phyloP scores from a whole-genome alignment of 2,329 filamentous ascomycete species.

The Diaporthe destruens region DNA sequence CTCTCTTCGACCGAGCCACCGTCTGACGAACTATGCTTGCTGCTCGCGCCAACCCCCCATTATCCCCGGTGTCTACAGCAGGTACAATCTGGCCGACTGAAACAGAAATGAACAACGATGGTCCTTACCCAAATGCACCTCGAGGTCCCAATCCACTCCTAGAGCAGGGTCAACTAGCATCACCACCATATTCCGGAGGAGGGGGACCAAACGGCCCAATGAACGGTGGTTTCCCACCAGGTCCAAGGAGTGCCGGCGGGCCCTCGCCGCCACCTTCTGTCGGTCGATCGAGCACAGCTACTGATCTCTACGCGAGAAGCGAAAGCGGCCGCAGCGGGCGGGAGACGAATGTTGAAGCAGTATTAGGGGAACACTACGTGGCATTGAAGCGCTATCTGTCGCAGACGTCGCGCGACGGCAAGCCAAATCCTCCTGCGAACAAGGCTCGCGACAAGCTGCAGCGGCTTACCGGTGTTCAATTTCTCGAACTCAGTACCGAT shows the following conservation, averaged over 20 bases:
- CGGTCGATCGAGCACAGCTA: constrained; percentile 85
- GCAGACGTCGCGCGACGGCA: constrained; percentile 78
- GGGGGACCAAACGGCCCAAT: constrained; percentile 72
- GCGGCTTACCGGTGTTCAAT: constrained; percentile 89
- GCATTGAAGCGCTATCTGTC: constrained; percentile 83
- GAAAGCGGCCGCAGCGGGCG: constrained; percentile 72
- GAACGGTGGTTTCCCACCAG: constrained; percentile 69
- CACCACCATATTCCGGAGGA: constrained; percentile 77
- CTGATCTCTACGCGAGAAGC: constrained; percentile 74
- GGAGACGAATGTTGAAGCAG: constrained; percentile 71
- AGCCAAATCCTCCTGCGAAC: constrained; percentile 80
- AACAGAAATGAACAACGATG: constrained; percentile 66
- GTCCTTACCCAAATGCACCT: constrained; percentile 59
- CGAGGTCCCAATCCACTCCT: constrained; percentile 38
- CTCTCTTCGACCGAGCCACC: constrained; percentile 4
- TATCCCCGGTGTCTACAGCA: constrained; percentile 86
- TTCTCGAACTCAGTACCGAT: constrained; percentile 97
- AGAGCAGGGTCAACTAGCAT: constrained; percentile 70
- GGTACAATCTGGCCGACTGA: constrained; percentile 87
- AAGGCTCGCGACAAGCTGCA: constrained; percentile 95
- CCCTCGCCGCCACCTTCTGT: constrained; percentile 92
- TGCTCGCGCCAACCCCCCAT: constrained; percentile 70
- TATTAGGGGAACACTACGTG: constrained; percentile 84
- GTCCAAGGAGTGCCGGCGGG: constrained; percentile 68
- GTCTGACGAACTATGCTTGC: constrained; percentile 39